Percentiles rank a stretch among this genome's conserved stretches.
These are phyloP conservation scores for Monilinia polystroma DNA, from an alignment of 2,329 filamentous ascomycete species.

Conservation along the genomic window DNA sequence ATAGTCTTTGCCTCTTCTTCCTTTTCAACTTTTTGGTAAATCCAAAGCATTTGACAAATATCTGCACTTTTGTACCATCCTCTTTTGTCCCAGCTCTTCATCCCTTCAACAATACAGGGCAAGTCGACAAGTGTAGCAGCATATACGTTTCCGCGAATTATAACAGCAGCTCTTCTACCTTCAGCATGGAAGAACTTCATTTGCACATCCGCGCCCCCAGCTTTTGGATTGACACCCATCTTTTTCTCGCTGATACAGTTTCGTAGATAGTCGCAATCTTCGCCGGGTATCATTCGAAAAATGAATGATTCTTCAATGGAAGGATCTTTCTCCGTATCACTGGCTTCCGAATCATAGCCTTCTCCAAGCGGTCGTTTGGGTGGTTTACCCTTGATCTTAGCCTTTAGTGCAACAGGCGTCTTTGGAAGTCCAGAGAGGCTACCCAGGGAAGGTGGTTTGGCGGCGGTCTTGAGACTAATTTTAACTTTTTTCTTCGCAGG, in stretches of 20 bases:
- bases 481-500: slow-evolving; percentile 50
- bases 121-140: slow-evolving; percentile 67
- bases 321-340: slow-evolving; percentile 84
- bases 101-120: slow-evolving; percentile 67
- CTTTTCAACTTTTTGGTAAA: slow-evolving; percentile 57
- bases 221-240: slow-evolving; percentile 62
- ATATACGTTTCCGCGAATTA: slow-evolving; percentile 60
- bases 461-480: slow-evolving; percentile 39
- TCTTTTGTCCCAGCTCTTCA: slow-evolving; percentile 74
- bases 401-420: slow-evolving; percentile 46
- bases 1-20: slow-evolving; percentile 50
- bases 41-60: slow-evolving; percentile 72
- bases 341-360: slow-evolving; percentile 94
- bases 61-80: slow-evolving; percentile 72
- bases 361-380: slow-evolving; percentile 74
- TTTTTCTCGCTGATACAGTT: slow-evolving; percentile 73
- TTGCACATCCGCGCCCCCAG: slow-evolving; percentile 73
- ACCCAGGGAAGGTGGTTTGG: slow-evolving; percentile 14
- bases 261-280: slow-evolving; percentile 80
- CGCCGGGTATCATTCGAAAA: slow-evolving; percentile 81
- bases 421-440: slow-evolving; percentile 29
- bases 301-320: slow-evolving; percentile 87
- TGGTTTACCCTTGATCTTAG: slow-evolving; percentile 66
- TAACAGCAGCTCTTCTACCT: slow-evolving; percentile 59
- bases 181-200: slow-evolving; percentile 75